Conservation (phyloP, 352 stramenopile species). For the Pythium apleroticum region DNA sequence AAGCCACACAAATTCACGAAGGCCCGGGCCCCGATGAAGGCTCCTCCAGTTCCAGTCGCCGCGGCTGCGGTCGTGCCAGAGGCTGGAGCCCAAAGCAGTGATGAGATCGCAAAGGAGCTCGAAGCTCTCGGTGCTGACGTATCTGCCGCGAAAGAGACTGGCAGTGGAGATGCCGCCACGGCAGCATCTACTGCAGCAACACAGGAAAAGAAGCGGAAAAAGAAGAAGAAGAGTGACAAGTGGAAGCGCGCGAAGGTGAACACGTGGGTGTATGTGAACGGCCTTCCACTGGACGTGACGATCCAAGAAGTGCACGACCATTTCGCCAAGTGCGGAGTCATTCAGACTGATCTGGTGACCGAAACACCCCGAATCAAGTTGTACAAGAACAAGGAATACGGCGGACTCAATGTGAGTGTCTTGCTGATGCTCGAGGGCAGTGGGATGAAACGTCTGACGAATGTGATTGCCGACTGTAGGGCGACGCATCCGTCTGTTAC, state of each 20-base stretch:
- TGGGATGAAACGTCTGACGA: not conserved
- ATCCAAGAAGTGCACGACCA: constrained; percentile 91
- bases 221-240: constrained; percentile 82
- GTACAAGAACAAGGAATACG: constrained; percentile 88
- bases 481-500: constrained; percentile 95
- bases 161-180: not conserved
- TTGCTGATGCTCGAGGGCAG: not conserved
- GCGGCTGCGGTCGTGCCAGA: not conserved
- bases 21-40: constrained; percentile 5
- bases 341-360: constrained; percentile 93
- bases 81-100: not conserved
- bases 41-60: constrained; percentile 9
- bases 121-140: constrained; percentile 8
- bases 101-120: not conserved
- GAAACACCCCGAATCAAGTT: constrained; percentile 95
- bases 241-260: constrained; percentile 85
- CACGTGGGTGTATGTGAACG: constrained; percentile 96
- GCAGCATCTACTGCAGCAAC: not conserved
- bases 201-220: constrained; percentile 50
- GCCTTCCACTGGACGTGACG: constrained; percentile 91
- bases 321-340: constrained; percentile 94
- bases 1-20: constrained; percentile 41
- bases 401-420: constrained; percentile 82
- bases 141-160: not conserved
- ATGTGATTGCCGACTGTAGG: constrained; percentile 34